Evolutionary conservation across 768 basidiomycete genomes (phyloP).

Genomic region (Boletus reticuloceps): DNA sequence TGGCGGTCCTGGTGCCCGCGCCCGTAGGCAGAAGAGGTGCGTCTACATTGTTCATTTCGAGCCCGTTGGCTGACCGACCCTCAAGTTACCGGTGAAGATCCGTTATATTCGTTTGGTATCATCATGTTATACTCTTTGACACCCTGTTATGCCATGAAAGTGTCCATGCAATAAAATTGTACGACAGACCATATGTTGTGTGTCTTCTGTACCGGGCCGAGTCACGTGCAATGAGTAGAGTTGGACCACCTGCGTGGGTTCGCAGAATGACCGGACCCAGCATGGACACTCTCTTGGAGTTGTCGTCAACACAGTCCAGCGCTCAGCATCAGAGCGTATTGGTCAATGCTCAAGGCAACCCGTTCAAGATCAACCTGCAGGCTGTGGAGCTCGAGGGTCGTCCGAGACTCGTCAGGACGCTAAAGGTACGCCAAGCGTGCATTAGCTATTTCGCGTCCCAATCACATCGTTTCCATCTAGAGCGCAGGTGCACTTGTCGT

Average conservation of each 20-base stretch:
- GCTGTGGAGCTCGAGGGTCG: slow-evolving; percentile 49
- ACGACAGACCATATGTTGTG: slow-evolving; percentile 4
- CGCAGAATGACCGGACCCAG: not conserved
- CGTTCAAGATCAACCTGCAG: slow-evolving; percentile 55
- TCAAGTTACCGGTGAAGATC: slow-evolving; percentile 64
- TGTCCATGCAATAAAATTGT: slow-evolving; percentile 33
- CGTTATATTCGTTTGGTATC: slow-evolving; percentile 37
- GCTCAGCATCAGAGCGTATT: slow-evolving; percentile 33
- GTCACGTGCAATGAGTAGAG: slow-evolving; percentile 10
- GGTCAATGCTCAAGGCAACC: slow-evolving; percentile 37
- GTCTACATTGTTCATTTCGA: not conserved
- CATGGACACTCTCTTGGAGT: slow-evolving; percentile 22
- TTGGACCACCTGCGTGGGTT: not conserved
- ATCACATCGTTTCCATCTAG: slow-evolving; percentile 34
- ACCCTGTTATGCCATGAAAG: slow-evolving; percentile 36
- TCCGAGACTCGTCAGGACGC: slow-evolving; percentile 48
- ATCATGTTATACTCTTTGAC: slow-evolving; percentile 44
- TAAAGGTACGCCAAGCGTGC: slow-evolving; percentile 40
- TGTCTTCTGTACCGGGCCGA: not conserved
- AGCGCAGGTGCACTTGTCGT: slow-evolving; percentile 53
- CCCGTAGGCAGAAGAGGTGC: slow-evolving; percentile 95
- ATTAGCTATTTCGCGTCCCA: not conserved
- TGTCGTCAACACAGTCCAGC: slow-evolving; percentile 11
- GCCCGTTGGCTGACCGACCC: slow-evolving; percentile 10
- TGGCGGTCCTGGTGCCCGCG: slow-evolving; percentile 97